Evolutionary conservation across 176 grass and related monocot genomes (phyloP), one percentile per base, ranked within the genome.

Genomic region (Cocos nucifera): DNA sequence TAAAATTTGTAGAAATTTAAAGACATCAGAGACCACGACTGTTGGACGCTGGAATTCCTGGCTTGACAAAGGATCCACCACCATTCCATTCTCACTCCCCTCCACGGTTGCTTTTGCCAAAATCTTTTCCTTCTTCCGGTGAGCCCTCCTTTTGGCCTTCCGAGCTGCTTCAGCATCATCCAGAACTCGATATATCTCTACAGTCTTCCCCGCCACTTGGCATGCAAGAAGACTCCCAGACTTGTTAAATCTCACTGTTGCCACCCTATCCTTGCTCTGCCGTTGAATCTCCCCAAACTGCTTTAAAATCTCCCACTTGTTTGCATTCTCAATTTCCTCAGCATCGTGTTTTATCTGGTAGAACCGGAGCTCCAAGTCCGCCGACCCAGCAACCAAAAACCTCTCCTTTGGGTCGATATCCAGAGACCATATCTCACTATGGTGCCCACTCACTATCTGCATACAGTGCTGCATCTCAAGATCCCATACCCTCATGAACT

Each of bases 401-500:
- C 63, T 86, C 65, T 81, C 78, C 5, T 64, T 80, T 6, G 75
- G 78, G 50, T 96, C 83, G n/a, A 90, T 69, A 70, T 90, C 83
- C 18, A 96, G 85, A 0, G 86, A 96, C 86, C 91, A 96, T 50
- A 96, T 87, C 78, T 96, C 86, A 5, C 72, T 90, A 59, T 60
- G 80, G 59, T 90, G 91, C 21, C 83, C 86, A n/a, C 86, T 69
- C 22, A 90, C 75, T 17, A 96, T 96, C 69, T 96, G 91, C 19
- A 96, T 77, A 56, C 91, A 96, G 20, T 90, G 91, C 68, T 96
- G 86, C 1, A 84, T 82, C 6, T 96, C 91, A 19, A 96, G 86
- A 70, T 96, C 91, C 91, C 91, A 96, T 17, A 96, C 91, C 55
- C 86, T 81, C 64, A 96, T 86, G 19, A 96, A 90, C 56, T 87